Conservation (phyloP, 2,329 filamentous ascomycete species). For the Talaromyces islandicus region DNA sequence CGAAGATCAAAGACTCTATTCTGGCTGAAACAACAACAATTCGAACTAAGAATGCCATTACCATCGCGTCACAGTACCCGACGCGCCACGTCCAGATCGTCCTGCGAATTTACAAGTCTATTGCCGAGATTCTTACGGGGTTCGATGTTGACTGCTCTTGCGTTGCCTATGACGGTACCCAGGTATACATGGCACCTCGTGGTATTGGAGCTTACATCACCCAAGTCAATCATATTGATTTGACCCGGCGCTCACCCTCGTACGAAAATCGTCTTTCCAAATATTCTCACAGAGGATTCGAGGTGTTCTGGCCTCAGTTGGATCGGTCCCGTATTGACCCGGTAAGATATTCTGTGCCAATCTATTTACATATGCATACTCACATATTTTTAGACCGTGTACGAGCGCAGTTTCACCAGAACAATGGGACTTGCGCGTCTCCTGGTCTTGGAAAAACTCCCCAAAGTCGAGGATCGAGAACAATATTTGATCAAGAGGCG, state of each 20-base stretch:
- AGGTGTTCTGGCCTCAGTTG: conserved; percentile 71
- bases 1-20: conserved; percentile 67
- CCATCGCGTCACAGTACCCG: conserved; percentile 77
- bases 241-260: conserved; percentile 72
- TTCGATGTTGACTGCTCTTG: conserved; percentile 86
- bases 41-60: conserved; percentile 80
- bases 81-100: conserved; percentile 83
- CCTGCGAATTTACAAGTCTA: conserved; percentile 73
- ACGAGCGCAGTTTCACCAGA: conserved; percentile 70
- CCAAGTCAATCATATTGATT: conserved; percentile 73
- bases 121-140: conserved; percentile 78
- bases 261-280: conserved; percentile 85
- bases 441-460: conserved; percentile 72
- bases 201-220: conserved; percentile 74
- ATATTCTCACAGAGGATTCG: conserved; percentile 77
- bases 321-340: conserved; percentile 73
- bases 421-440: conserved; percentile 73
- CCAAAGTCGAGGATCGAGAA: conserved; percentile 62
- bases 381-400: conserved; percentile 55
- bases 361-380: neutral
- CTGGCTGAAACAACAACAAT: conserved; percentile 79
- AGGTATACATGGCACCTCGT: conserved; percentile 73
- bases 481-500: conserved; percentile 65
- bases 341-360: conserved; percentile 15
- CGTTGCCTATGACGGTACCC: conserved; percentile 70